Evolutionary conservation across 176 grass and related monocot species (phyloP), one percentile per base, ranked within the genome.

Genomic region (Saccharum officinarum): DNA sequence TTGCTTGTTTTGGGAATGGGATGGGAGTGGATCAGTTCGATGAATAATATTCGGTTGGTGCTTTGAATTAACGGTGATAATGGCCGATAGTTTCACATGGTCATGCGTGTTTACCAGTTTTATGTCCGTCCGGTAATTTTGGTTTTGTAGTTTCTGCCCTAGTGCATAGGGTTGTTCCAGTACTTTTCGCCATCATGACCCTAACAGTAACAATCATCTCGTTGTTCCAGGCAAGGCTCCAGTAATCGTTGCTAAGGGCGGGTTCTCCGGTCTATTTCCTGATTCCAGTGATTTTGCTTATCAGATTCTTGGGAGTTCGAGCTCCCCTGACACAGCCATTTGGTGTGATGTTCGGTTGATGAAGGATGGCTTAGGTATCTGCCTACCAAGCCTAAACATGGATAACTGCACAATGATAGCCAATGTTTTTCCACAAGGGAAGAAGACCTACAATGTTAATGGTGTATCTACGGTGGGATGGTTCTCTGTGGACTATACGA

Each of bases 191-290:
- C 54, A 1, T 60, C 57, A 60, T 23, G 59, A 62, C 10, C 66
- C 45, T 22, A 78, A 84, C 63, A 67, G 28, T 85, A 76, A 69
- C 60, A 72, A 37, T n/a, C 36, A 76, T 86, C 70, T 88, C 49
- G 10, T 76, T 81, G 36, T 80, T 84, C 18, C 93, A 98, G 97
- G 97, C 7, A 72, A 92, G 26, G 1, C 77, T 82, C 97, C 93
- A 39, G 38, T 39, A 73, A 52, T 98, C 46, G 76, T 98, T 40
- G 93, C 92, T 12, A 98, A 85, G 77, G 97, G 97, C 4, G 97
- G 97, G 4, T 96, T 98, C 69, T 98, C 97, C 0, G 97, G 97
- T 40, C 77, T 93, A 14, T 98, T 98, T 40, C 97, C 91, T 0
- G 97, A 98, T 86, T 98, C 97, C 76, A 98, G 97, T 71, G 8